Evolutionary conservation across 2,329 filamentous ascomycete genomes (phyloP), one percentile per base, ranked within the genome.

Genomic region (Didymella glomerata): DNA sequence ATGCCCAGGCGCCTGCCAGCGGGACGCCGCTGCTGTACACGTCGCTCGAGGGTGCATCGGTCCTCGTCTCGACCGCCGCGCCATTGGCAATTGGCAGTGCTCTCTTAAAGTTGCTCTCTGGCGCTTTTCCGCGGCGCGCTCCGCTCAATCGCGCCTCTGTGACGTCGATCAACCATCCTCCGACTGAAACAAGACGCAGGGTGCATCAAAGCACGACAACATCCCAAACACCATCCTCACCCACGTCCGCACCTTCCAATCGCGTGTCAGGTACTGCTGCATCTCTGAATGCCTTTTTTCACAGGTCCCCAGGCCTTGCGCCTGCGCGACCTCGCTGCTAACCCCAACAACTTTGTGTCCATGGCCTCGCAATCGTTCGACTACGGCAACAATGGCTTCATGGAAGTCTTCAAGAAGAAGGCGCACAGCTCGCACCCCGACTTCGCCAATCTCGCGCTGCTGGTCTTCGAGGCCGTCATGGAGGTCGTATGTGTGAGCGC

Each of bases 401-500:
- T 75, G 48, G 64, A 66, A 27, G 70, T 65, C 54, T 67, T 76
- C 70, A 74, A 73, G 63, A 73, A 70, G 59, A 68, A 69, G 62
- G 65, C 68, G 18, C 79, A 80, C 63, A 70, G 72, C 41, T 75
- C 76, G 50, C 88, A 92, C 65, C 89, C 89, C 14, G 83, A 89
- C 51, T 82, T 92, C 63, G 82, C 81, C 57, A 85, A 93, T 69
- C 84, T 97, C 28, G 84, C 88, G 38, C 83, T 96, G 25, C 88
- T 97, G 59, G 93, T 98, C 67, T 97, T 97, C 72, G 93, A 96
- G 79, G 95, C 95, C 11, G 93, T 97, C 27, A 83, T 97, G 72
- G 93, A 97, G 75, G 94, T 98, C 24, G 90, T 99, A 48, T 98
- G 93, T 75, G 93, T 99, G 76, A 94, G 91, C 77, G 80, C 97